These are phyloP conservation scores for Ganoderma sinense DNA, from an alignment of 1,284 basidiomycete genomes.

Conservation along the genomic window DNA sequence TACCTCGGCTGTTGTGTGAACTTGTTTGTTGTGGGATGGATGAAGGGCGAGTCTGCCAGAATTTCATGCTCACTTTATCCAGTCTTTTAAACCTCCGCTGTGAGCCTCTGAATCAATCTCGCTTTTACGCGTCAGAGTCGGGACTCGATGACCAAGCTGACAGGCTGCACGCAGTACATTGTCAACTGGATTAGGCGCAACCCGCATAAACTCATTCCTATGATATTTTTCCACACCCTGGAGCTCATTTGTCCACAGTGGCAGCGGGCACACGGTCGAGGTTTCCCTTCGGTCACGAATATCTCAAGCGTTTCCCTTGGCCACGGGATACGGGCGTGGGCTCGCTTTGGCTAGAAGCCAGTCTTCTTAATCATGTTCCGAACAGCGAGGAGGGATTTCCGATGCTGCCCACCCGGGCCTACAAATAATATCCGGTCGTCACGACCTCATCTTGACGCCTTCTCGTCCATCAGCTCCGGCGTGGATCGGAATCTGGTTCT, in stretches of 20 bases:
- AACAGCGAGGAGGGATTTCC: neutral
- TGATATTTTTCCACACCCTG: neutral
- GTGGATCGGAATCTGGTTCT: neutral
- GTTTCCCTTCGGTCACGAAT: neutral
- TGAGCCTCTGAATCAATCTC: neutral
- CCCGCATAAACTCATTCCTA: neutral
- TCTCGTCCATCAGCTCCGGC: neutral
- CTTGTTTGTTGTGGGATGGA: neutral
- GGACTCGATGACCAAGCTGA: neutral
- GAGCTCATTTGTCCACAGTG: neutral
- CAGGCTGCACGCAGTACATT: neutral
- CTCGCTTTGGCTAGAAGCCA: neutral
- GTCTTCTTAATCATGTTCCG: neutral
- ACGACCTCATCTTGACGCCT: neutral
- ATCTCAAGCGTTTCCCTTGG: neutral
- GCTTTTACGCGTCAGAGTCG: neutral
- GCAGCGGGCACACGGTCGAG: neutral
- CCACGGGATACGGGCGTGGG: neutral
- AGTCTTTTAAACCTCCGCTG: neutral
- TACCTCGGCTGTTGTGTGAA: neutral
- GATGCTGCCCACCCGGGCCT: neutral
- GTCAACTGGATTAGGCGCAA: neutral
- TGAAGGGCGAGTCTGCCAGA: neutral
- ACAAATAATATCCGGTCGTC: neutral
- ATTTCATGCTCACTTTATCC: neutral